Conservation (phyloP, 2,329 filamentous ascomycete genomes). For the Penicillium sp. region DNA sequence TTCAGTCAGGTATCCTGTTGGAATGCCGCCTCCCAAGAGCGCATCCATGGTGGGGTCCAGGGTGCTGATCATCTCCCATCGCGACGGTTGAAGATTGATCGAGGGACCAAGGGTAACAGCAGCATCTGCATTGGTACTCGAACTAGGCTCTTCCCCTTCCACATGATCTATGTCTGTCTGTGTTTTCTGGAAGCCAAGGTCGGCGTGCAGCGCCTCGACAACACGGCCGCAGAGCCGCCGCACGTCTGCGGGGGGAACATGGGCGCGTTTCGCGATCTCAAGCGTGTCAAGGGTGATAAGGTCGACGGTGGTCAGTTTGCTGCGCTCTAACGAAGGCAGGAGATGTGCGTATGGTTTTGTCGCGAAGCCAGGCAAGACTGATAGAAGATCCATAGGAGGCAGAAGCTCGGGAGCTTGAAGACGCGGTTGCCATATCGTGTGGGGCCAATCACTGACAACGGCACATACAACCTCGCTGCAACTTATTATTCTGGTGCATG, state of each 20-base stretch:
- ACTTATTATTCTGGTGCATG: no score
- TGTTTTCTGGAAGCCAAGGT: constrained; percentile 51
- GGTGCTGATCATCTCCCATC: constrained; percentile 70
- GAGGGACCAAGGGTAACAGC: constrained; percentile 18
- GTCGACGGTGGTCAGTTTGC: constrained; percentile 75
- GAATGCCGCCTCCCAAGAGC: constrained; percentile 75
- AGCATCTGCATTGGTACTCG: constrained; percentile 22
- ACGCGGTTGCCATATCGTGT: constrained; percentile 10
- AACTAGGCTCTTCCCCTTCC: constrained; percentile 17
- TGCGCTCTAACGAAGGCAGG: constrained; percentile 75
- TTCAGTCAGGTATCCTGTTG: constrained; percentile 79
- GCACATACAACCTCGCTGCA: background rate
- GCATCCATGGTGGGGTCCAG: constrained; percentile 72
- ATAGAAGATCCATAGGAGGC: constrained; percentile 66
- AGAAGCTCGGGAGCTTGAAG: constrained; percentile 6
- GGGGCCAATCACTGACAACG: constrained; percentile 16
- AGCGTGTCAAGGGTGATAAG: constrained; percentile 79
- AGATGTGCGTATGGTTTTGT: constrained; percentile 70
- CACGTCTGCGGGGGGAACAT: constrained; percentile 76
- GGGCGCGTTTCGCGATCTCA: constrained; percentile 82
- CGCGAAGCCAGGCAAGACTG: constrained; percentile 78
- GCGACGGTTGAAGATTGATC: constrained; percentile 33
- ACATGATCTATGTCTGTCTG: constrained; percentile 2
- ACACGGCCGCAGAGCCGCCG: constrained; percentile 70
- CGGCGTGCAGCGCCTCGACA: constrained; percentile 64